Base-by-base conservation (phyloP, 2,329 filamentous ascomycete species). In the Fusarium protoensiforme region DNA sequence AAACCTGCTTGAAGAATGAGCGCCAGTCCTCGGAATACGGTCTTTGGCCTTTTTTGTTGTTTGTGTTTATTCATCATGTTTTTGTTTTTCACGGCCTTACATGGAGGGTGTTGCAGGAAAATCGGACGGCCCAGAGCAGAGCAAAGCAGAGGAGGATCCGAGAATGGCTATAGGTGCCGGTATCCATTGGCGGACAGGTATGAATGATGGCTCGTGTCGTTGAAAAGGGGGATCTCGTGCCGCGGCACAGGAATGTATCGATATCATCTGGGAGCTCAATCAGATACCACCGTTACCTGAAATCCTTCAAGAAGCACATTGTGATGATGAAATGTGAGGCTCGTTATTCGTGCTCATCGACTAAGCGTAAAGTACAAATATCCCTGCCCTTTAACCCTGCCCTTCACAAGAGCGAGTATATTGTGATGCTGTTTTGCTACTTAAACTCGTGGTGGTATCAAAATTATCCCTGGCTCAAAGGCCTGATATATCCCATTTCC, bases 21-120 rank as follows among this genome's bases (percentile, higher is more conserved):
- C 48, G 60, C 38, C 33, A 57, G 39, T 41, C 43, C 33, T 62
- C n/a, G 7, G 46, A 53, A 31, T 36, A 38, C 35, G 24, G 48
- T 27, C 31, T 35, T 59, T 64, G 59, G 41, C 61, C 64, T 66
- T 65, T 57, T 41, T 54, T 63, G 53, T 62, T 48, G 71, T 76
- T 29, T 57, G 51, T 63, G 31, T 18, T 64, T 71, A 60, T 61
- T 31, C 46, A 31, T 53, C 24, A 51, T 18, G 43, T 29, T n/a
- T 46, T 51, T 51, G 24, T 53, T 64, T 54, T 36, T 67, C 27
- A 71, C 64, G 54, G 71, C 62, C 65, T 69, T 54, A 43, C 60
- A 61, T 48, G 60, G 39, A 58, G 39, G 53, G 69, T 61, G 56
- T 69, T 65, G 33, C 27, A 46, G 53, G 57, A 59, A 60, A 65